Evolutionary conservation across 129 eudicot species (phyloP), one percentile per base, ranked within the genome.

Genomic region (Ambrosia trifida): DNA sequence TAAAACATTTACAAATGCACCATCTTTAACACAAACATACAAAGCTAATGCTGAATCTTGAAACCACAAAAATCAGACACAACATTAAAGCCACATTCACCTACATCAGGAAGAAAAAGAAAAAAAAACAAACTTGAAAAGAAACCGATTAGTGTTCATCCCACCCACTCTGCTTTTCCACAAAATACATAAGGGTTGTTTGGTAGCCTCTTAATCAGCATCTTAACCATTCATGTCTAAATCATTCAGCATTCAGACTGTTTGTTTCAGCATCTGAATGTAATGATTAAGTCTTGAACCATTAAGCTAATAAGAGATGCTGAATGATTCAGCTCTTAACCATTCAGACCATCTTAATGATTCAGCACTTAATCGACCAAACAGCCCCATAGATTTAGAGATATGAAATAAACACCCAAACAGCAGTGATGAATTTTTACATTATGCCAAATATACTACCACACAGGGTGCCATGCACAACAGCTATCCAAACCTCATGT

Each of bases 381-480:
- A n/a, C n/a, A n/a, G n/a, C n/a, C n/a, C n/a, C 46, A 52, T 69
- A 47, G 3, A 46, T 46, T 58, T 69, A 77, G 71, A 52, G 28
- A 58, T 46, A 38, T 68, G 54, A 77, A 69, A 24, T 40, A 69
- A 49, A 69, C 81, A 69, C 76, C 76, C 76, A 69, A 28, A 69
- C 69, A 49, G 76, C 76, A 69, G 52, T 38, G 18, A 38, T 20
- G 35, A 62, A 32, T 77, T 64, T 77, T 77, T 60, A 77, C 81
- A 69, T 77, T 69, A 77, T 69, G 81, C 70, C 70, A 76, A 35
- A 46, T 58, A 57, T 40, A 58, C 50, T 65, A 65, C 79, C 32
- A 63, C 78, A 74, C 30, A 4, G 75, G 76, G 63, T 77, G 75
- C 64, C 76, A 61, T 60, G 71, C 76, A 59, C 74, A 68, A 57